phyloP scores from a whole-genome alignment of 202 grass and related monocot genomes.

The Hordeum pubiflorum region DNA sequence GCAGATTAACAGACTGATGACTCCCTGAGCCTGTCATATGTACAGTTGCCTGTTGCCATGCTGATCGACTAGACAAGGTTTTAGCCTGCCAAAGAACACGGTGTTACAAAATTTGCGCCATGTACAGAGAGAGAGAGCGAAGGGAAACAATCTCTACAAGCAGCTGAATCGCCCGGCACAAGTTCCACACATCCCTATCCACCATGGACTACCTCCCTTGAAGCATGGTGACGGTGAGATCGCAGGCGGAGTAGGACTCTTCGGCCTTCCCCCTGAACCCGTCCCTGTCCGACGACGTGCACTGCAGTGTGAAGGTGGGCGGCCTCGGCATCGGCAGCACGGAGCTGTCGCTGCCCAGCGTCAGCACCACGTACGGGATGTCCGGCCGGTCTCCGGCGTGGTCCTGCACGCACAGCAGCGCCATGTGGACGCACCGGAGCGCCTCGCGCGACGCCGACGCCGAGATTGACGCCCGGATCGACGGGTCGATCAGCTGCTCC shows the following conservation, averaged over 20 bases:
- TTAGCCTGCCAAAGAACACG: background rate
- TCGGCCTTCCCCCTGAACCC: background rate
- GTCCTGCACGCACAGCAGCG: conserved; percentile 85
- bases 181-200: background rate
- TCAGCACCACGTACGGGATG: conserved; percentile 47
- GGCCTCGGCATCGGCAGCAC: conserved; percentile 49
- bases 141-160: background rate
- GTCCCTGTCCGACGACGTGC: conserved; percentile 22
- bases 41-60: background rate
- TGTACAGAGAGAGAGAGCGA: background rate
- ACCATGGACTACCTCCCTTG: conserved; percentile 29
- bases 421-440: conserved; percentile 54
- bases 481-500: conserved; percentile 50
- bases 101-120: background rate
- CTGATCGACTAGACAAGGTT: background rate
- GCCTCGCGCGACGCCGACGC: conserved; percentile 14
- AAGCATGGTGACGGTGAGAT: conserved; percentile 38
- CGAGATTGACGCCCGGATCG: conserved; percentile 23
- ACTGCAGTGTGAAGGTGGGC: conserved; percentile 57
- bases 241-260: conserved; percentile 24
- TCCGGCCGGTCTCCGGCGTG: conserved; percentile 64
- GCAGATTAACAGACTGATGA: background rate
- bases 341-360: conserved; percentile 42
- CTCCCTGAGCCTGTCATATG: background rate
- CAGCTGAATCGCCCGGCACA: background rate